Evolutionary conservation across 768 basidiomycete genomes (phyloP).

Genomic region (Psilocybe cyanescens): DNA sequence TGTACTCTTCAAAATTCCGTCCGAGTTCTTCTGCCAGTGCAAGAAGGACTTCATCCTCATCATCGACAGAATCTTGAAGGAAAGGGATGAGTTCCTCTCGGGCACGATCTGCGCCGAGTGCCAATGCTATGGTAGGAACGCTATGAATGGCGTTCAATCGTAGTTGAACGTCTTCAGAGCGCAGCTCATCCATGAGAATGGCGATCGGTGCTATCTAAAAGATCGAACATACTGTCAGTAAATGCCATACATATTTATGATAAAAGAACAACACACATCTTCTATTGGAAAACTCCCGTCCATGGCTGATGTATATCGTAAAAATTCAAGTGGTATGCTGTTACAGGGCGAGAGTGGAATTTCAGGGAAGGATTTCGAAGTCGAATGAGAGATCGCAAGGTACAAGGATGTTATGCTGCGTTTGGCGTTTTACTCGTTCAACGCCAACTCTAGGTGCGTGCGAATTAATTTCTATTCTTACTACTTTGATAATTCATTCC

Average conservation of each 20-base stretch:
- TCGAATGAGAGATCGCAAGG: constrained; percentile 14
- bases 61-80: constrained; percentile 98
- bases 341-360: constrained; percentile 3
- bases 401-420: constrained; percentile 21
- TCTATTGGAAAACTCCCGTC: constrained; percentile 67
- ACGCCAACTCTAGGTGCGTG: constrained; percentile 10
- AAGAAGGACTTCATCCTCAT: constrained; percentile 97
- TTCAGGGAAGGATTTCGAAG: constrained; percentile 7
- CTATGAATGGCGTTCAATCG: constrained; percentile 97
- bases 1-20: constrained; percentile 89
- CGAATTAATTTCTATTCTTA: constrained; percentile 14
- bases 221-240: constrained; percentile 21
- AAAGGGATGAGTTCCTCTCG: constrained; percentile 96
- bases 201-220: constrained; percentile 89
- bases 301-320: constrained; percentile 45
- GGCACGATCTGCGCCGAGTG: constrained; percentile 92
- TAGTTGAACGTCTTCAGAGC: constrained; percentile 96
- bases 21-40: constrained; percentile 96
- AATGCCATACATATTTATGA: constrained; percentile 18
- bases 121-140: constrained; percentile 96
- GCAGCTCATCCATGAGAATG: constrained; percentile 96
- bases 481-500: too few species aligned
- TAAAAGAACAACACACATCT: constrained; percentile 54
- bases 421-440: constrained; percentile 15
- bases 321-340: constrained; percentile 1